Evolutionary conservation across 495 filamentous ascomycete species (phyloP), one percentile per base, ranked within the genome.

Genomic region (Tuber borchii): DNA sequence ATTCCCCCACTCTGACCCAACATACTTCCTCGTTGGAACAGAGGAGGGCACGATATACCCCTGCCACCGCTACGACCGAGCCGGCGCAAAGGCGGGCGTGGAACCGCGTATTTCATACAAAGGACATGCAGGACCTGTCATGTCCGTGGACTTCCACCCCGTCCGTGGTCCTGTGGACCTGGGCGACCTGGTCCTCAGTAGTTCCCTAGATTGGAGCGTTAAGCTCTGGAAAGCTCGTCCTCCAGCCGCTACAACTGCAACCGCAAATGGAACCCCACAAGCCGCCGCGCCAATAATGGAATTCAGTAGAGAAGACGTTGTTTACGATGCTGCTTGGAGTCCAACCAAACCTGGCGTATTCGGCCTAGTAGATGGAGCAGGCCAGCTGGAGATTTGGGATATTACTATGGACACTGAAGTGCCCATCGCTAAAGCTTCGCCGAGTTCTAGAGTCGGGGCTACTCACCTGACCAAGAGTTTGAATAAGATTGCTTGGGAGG

Each of bases 1-100:
- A 34, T 99, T 99, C 86, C 96, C 95, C 10, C 88, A 95, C 80
- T 91, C 93, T 2, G 96, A 99, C 81, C 95, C 95, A 22, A 98
- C 95, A 3, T 97, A 96, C 84, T 98, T 98, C 87, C 91, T 99
- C 45, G 92, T 97, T 43, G 95, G 95, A 65, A 96, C 94, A 5
- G 95, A 99, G 86, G 94, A 98, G 86, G 95, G 95, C 44, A 89
- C 91, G 74, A 97, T 99, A 76, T 95, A 93, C 85, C 93, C 95
- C 1, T 97, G 95, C 84, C 96, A 98, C 83, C 90, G 95, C 46
- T 98, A 98, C 84, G 95, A 98, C 82, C 91, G 95, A 78, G 95
- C 95, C 2, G 95, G 96, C 68, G 95, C 95, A 68, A 97, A 97
- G 84, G 94, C 95, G 4, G 95, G 95, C 72, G 93, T 97, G 42